phyloP scores from a whole-genome alignment of 2,329 filamentous ascomycete species.

The Colletotrichum sp. region DNA sequence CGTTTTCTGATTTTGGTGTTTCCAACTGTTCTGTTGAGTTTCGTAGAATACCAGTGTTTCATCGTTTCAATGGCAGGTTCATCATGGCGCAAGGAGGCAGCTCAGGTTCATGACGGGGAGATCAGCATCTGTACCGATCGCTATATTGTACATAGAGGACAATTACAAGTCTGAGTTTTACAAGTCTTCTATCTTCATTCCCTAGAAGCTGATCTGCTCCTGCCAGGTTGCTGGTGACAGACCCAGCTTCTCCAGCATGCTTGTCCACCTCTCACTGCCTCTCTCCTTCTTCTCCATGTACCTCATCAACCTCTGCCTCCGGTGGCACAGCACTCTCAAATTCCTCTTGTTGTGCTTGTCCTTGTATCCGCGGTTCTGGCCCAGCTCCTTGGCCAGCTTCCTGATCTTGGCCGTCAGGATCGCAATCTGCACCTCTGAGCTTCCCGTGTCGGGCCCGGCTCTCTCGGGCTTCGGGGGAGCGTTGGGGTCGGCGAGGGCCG shows the following conservation, averaged over 20 bases:
- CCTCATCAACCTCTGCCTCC: slow-evolving; percentile 83
- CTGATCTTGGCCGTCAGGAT: slow-evolving; percentile 95
- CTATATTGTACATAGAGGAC: slow-evolving; percentile 56
- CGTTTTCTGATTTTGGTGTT: slow-evolving; percentile 70
- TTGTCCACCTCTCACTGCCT: slow-evolving; percentile 87
- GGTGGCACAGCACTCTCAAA: slow-evolving; percentile 83
- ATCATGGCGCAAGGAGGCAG: slow-evolving; percentile 37
- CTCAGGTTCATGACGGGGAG: slow-evolving; percentile 23
- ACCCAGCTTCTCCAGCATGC: slow-evolving; percentile 84
- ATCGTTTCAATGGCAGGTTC: slow-evolving; percentile 26
- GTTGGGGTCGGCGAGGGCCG: slow-evolving; percentile 45
- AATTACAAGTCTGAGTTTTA: slow-evolving; percentile 47
- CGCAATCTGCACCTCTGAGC: slow-evolving; percentile 95
- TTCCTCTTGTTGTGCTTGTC: slow-evolving; percentile 97
- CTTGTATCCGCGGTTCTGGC: slow-evolving; percentile 71
- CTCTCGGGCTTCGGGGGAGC: slow-evolving; percentile 54
- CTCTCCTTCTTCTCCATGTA: slow-evolving; percentile 91
- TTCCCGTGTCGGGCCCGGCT: slow-evolving; percentile 91
- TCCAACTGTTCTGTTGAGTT: slow-evolving; percentile 30
- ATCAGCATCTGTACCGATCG: slow-evolving; percentile 25
- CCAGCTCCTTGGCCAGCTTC: slow-evolving; percentile 74
- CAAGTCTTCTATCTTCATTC: slow-evolving; percentile 30
- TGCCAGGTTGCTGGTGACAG: slow-evolving; percentile 89
- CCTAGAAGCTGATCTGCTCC: slow-evolving; percentile 80
- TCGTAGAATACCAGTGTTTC: slow-evolving; percentile 47